These are phyloP conservation scores for Thelonectria discophora DNA, from an alignment of 2,329 filamentous ascomycete species.

Conservation along the genomic window DNA sequence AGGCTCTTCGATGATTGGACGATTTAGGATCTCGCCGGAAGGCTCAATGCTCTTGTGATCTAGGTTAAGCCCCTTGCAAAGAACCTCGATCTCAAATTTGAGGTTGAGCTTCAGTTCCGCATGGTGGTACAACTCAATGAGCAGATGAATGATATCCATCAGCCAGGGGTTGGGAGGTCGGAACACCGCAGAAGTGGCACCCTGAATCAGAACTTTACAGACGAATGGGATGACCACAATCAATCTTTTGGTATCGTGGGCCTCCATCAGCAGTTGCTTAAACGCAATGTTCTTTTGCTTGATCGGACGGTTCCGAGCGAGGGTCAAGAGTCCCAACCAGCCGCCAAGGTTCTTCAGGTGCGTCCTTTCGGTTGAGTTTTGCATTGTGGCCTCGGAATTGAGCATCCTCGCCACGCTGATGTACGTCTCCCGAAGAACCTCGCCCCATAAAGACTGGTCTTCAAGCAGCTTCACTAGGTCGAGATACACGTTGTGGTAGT, in stretches of 20 bases:
- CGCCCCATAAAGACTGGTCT: constrained; percentile 80
- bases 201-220: constrained; percentile 92
- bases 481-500: constrained; percentile 93
- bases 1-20: constrained; percentile 70
- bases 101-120: constrained; percentile 95
- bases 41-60: constrained; percentile 93
- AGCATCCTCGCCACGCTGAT: constrained; percentile 85
- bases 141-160: constrained; percentile 91
- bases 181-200: constrained; percentile 86
- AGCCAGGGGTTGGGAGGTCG: constrained; percentile 96
- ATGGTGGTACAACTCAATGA: constrained; percentile 93
- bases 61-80: constrained; percentile 91
- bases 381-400: constrained; percentile 88
- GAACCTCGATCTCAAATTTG: constrained; percentile 98
- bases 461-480: constrained; percentile 86
- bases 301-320: constrained; percentile 94
- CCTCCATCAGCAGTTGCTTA: constrained; percentile 93
- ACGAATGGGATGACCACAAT: constrained; percentile 96
- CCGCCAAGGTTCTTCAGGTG: constrained; percentile 93
- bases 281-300: constrained; percentile 97
- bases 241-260: constrained; percentile 89
- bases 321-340: constrained; percentile 92
- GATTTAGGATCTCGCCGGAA: constrained; percentile 83
- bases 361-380: constrained; percentile 82
- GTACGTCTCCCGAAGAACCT: constrained; percentile 94